These are phyloP conservation scores for Blastomyces gilchristii DNA, from an alignment of 2,329 filamentous ascomycete genomes.

Conservation along the genomic window DNA sequence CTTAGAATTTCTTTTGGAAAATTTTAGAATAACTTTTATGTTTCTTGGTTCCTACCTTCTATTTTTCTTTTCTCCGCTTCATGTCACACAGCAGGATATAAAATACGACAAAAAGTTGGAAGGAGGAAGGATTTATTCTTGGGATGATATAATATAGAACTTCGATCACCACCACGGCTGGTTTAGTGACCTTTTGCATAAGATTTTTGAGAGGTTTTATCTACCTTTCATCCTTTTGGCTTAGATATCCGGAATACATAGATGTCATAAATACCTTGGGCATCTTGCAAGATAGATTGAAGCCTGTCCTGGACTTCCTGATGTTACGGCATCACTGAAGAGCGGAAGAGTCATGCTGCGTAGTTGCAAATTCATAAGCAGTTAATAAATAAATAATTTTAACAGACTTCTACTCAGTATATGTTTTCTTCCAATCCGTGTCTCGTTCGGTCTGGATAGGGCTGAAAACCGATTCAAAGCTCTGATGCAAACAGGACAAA, in stretches of 20 bases:
- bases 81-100: background rate
- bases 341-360: background rate
- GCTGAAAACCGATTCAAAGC: too few relatives aligned
- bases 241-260: background rate
- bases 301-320: background rate
- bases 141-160: background rate
- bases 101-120: constrained; percentile 38
- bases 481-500: constrained; percentile 19
- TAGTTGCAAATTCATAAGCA: background rate
- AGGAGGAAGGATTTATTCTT: background rate
- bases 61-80: background rate
- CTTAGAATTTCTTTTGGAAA: constrained; percentile 31
- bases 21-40: constrained; percentile 30
- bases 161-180: background rate
- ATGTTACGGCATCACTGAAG: background rate
- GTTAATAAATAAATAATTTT: background rate
- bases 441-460: background rate
- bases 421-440: background rate
- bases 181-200: background rate
- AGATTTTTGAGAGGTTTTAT: background rate
- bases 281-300: background rate
- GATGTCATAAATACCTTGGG: background rate
- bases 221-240: background rate
- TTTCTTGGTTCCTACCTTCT: background rate
- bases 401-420: background rate